Base-by-base conservation (phyloP, 2,329 filamentous ascomycete species). In the Amauroascus niger region DNA sequence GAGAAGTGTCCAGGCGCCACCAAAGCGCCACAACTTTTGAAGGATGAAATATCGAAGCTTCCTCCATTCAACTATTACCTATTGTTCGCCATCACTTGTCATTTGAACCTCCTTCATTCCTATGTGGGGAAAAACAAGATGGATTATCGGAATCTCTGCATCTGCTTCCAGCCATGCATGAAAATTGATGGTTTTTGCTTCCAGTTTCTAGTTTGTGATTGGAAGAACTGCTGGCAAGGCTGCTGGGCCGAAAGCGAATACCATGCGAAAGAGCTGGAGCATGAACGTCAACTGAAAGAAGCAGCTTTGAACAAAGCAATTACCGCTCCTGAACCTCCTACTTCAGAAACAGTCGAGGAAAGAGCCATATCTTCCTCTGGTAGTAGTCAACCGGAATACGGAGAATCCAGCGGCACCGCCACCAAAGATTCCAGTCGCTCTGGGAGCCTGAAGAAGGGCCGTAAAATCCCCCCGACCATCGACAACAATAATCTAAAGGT, bases 21-120 rank as follows among this genome's bases (percentile, higher is more conserved):
- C 49, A 81, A 80, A 45, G 89, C 91, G 4, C 90, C 91, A 0
- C 86, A 94, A 65, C 68, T 93, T 69, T 79, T 97, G 54, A 84
- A 94, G 60, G 89, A 96, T 59, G 88, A 95, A 69, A 81, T 97
- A 2, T 95, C 91, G 1, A 90, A 88, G 62, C 78, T 97, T n/a
- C 87, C 91, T 6, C 91, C 91, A 0, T 96, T 93, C 76, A 95
- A 96, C 72, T 97, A 97, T 72, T 96, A 97, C 66, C 84, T 97
- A 13, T 82, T 97, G 5, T 97, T 97, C 67, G 91, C 91, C 63
- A 95, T 96, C 62, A 97, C 91, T 32, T 96, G 91, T 70, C 91
- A 97, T 64, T 82, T 97, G 47, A 95, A 89, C 63, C 79, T 96
- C 24, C 79, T 97, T 8, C 83, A 95, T 61, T 89, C 88, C 1